Evolutionary conservation across 1,284 basidiomycete species (phyloP), one percentile per base, ranked within the genome.

Genomic region (Trichosporon ovoides): DNA sequence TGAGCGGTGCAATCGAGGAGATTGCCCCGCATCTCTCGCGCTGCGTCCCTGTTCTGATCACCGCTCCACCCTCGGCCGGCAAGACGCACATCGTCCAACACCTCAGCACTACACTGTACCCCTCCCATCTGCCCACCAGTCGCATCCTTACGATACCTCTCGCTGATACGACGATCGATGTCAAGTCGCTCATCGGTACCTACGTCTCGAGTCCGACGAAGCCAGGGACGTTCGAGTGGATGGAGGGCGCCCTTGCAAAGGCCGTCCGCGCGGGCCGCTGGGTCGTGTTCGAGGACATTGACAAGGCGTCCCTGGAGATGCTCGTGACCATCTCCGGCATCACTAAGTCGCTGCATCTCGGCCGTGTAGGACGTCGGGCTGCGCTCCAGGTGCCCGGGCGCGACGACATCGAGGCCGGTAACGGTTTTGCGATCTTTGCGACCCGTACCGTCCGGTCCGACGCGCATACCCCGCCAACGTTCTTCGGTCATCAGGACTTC

Each of bases 161-260:
- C 37, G 91, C 92, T 6, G 94, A 96, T 67, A 93, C 91, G 0
- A 96, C 90, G 2, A 83, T 99, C 55, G 96, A 99, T 71, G 88
- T 95, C 35, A 90, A 96, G 52, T 88, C 92, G 1, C 83, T 99
- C 1, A 83, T 99, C 34, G 96, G 96, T 7, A 95, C 92, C 2
- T 96, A 98, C 62, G 81, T 92, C 3, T 96, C 95, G 1, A 97
- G 94, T 0, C 81, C 88, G 0, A 87, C 84, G 1, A 83, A 85
- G 38, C 87, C 91, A 0, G 96, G 96, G 11, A 86, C 86, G 0
- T 99, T 98, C 67, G 91, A 95, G 69, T 98, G 94, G 89, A 89
- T 89, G 73, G 94, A 98, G 66, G 96, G 96, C 12, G 88, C 94
- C 0, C 81, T 99, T 48, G 87, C 95, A 7, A 88, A 89, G 49